Evolutionary conservation across 2,329 filamentous ascomycete genomes (phyloP).

Genomic region (Scedosporium apiospermum): DNA sequence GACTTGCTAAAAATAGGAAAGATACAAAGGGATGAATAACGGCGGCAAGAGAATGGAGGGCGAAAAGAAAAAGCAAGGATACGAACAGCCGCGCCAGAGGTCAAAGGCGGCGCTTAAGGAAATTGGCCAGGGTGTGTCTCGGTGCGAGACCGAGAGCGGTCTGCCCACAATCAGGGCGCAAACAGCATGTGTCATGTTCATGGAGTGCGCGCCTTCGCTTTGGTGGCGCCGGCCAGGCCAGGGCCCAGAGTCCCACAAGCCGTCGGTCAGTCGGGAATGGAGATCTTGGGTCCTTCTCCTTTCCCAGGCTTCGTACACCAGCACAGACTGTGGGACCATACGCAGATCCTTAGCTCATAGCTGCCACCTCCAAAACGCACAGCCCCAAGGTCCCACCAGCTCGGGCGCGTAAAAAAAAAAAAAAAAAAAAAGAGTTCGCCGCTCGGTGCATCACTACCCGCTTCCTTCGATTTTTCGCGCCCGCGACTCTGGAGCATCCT

Average conservation of each 20-base stretch:
- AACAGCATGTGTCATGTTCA: too few relatives aligned
- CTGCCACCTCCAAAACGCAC: not conserved
- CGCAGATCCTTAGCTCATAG: not conserved
- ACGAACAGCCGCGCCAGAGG: not conserved
- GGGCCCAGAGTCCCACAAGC: not conserved
- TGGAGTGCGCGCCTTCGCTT: too few relatives aligned
- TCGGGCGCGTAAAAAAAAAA: slow-evolving; percentile 4
- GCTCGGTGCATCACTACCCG: not conserved
- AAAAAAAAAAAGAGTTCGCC: not conserved
- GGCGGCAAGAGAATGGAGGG: not conserved
- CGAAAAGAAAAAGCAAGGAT: not conserved
- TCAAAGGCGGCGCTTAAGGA: slow-evolving; percentile 4
- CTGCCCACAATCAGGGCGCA: too few relatives aligned
- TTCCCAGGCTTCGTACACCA: not conserved
- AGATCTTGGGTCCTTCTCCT: not conserved
- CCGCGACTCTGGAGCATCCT: not conserved
- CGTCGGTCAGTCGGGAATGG: not conserved
- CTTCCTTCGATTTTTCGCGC: not conserved
- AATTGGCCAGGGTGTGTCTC: not conserved
- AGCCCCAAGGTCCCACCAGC: not conserved
- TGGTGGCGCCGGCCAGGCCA: not conserved
- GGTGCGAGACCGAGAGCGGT: too few relatives aligned
- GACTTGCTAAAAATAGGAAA: not conserved
- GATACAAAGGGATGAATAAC: not conserved
- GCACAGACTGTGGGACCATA: not conserved